Base-by-base conservation (phyloP, 495 filamentous ascomycete genomes). In the Amniculicola lignicola region DNA sequence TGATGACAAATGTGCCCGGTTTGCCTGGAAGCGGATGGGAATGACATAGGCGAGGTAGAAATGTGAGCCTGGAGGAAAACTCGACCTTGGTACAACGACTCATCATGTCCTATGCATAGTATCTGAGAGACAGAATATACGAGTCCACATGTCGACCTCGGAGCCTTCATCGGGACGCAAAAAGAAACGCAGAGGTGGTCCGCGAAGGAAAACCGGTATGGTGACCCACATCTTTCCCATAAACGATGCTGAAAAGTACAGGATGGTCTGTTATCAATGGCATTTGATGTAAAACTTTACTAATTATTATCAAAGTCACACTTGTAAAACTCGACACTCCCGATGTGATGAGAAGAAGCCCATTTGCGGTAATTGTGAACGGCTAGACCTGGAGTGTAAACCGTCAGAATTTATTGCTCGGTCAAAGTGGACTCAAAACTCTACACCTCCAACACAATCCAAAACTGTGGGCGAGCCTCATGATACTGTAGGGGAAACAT, bases 281-380 rank as follows among this genome's bases (percentile, higher is more conserved):
- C 9, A 3, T 3, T 39, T 51, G 19, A 19, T 19, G 16, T 21
- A n/a, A 14, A 16, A 1, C 11, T 25, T 54, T 36, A 48, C 29
- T 23, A 22, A 12, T 46, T 14, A 3, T 25, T 12, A 12, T 31
- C 16, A 2, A n/a, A 63, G 59, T 31, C 45, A 46, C 22, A 63
- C 53, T 6, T 63, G 59, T 39, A 63, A 63, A 40, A 25, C 54
- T 4, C 54, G 59, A 3, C 59, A 63, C 28, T 47, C 54, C 2
- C 46, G 59, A 12, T 63, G 59, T 43, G 54, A 63, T 25, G 59
- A 63, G 25, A 63, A 50, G 38, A 58, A 59, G 22, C 59, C 59
- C 4, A 44, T 58, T 6, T 59, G 59, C 41, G 36, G 59, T 25
- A 63, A 59, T 31, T 63, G 59, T 16, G 47, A 43, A 33, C 37